Conservation (phyloP, 257 asterid species). For the Leptodermis oblonga region DNA sequence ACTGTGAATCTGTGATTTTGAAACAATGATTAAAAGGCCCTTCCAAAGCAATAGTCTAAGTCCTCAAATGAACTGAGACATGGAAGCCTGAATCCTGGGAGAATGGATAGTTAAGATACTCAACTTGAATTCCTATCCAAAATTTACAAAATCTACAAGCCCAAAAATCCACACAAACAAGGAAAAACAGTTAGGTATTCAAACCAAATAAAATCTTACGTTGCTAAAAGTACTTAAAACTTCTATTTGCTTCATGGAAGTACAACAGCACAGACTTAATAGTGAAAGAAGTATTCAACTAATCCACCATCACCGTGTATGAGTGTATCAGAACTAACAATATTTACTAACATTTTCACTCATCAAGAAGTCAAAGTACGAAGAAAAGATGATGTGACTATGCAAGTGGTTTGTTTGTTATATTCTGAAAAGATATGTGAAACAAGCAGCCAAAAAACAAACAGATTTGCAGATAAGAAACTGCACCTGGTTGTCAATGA, state of each 20-base stretch:
- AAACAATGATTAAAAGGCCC: no score
- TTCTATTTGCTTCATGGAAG: background rate
- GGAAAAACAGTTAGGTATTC: no score
- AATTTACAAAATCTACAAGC: background rate
- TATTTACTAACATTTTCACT: background rate
- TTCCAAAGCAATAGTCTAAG: no score
- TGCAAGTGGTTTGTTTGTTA: background rate
- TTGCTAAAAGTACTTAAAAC: no score
- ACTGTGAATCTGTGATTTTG: no score
- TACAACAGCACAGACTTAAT: background rate
- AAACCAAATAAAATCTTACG: no score
- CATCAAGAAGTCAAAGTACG: background rate
- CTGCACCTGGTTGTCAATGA: slow-evolving; percentile 49
- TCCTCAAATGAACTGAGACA: no score
- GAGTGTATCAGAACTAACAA: background rate
- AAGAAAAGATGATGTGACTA: background rate
- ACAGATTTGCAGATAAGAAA: background rate
- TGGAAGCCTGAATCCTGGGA: background rate
- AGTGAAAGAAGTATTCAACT: no score
- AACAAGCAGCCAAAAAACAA: background rate
- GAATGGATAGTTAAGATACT: background rate
- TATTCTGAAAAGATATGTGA: background rate
- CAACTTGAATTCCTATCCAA: background rate
- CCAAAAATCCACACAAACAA: background rate
- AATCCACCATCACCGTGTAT: no score